A percentile compares a stretch with the other conserved stretches of the same genome.
phyloP scores from a whole-genome alignment of 352 stramenopile species.

The Globisporangium splendens region DNA sequence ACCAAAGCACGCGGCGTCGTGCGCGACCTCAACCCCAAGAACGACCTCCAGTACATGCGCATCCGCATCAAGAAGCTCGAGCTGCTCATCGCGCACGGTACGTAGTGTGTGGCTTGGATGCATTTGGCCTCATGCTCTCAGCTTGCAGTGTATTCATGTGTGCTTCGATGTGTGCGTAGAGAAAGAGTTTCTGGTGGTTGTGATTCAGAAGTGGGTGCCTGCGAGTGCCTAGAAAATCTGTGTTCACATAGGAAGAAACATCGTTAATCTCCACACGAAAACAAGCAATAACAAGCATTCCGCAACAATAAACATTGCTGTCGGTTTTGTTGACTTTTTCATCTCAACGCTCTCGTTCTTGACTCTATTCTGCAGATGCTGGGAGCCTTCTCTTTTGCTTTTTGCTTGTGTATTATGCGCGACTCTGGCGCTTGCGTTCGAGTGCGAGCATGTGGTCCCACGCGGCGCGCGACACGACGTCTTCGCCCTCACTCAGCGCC shows the following conservation, averaged over 20 bases:
- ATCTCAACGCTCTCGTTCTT: neutral
- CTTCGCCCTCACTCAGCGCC: constrained; percentile 60
- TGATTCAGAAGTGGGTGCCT: constrained; percentile 92
- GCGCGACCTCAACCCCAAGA: constrained; percentile 93
- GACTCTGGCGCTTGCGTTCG: constrained; percentile 40
- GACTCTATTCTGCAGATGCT: neutral
- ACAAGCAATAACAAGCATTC: too few species aligned
- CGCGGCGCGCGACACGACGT: constrained; percentile 31
- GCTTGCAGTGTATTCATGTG: too few species aligned
- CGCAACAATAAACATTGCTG: too few species aligned
- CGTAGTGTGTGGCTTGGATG: constrained; percentile 7
- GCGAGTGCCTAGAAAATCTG: constrained; percentile 19
- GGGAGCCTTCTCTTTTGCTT: neutral
- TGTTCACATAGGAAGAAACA: too few species aligned
- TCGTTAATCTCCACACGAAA: too few species aligned
- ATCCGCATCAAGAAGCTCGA: constrained; percentile 92
- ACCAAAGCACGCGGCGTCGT: constrained; percentile 90
- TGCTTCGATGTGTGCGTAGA: constrained; percentile 32
- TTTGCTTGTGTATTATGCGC: constrained; percentile 3
- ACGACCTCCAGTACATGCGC: constrained; percentile 92
- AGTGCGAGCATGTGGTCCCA: constrained; percentile 67
- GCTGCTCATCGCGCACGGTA: constrained; percentile 90
- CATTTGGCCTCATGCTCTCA: too few species aligned
- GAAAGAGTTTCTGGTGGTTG: constrained; percentile 91
- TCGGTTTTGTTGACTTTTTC: neutral